A percentile compares a stretch with the other conserved stretches of the same genome.
Evolutionary conservation across 345 rosid genomes (phyloP).

Genomic region (Fremontodendron californicum): DNA sequence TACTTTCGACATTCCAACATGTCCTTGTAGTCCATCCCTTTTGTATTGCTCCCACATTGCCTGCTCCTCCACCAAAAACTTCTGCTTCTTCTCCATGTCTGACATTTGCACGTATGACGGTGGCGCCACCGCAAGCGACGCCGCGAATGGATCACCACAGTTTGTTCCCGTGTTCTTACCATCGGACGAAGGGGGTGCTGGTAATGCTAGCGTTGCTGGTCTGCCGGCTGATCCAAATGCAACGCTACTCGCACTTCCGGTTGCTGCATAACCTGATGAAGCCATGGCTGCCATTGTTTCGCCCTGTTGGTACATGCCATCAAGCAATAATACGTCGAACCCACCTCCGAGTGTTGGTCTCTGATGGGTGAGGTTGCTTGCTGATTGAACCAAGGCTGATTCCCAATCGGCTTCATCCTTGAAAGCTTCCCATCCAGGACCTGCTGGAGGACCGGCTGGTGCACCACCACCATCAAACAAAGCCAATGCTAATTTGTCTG

Average conservation of each 20-base stretch:
- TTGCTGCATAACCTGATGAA: constrained; percentile 9
- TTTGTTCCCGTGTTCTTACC: background rate
- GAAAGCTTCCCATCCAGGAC: constrained; percentile 65
- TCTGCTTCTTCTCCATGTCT: constrained; percentile 58
- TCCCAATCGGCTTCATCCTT: constrained; percentile 70
- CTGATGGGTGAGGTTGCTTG: constrained; percentile 42
- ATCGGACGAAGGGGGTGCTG: constrained; percentile 35
- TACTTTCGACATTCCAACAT: constrained; percentile 26
- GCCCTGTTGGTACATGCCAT: constrained; percentile 63
- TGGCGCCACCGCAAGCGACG: constrained; percentile 39
- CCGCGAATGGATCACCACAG: constrained; percentile 47
- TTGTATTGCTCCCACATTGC: constrained; percentile 53
- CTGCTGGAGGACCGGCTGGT: constrained; percentile 10
- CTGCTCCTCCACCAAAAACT: constrained; percentile 47
- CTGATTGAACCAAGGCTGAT: constrained; percentile 62
- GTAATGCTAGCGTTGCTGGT: constrained; percentile 44
- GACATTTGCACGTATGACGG: constrained; percentile 59
- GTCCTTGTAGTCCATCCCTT: constrained; percentile 51
- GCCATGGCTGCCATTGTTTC: constrained; percentile 26
- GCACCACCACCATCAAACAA: constrained; percentile 50
- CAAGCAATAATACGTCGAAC: constrained; percentile 39
- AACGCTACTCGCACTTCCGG: constrained; percentile 28
- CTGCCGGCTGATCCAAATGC: constrained; percentile 23
- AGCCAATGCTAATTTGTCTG: constrained; percentile 51
- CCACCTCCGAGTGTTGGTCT: constrained; percentile 43